Evolutionary conservation across 495 filamentous ascomycete genomes (phyloP).

Genomic region (Xylaria cubensis): DNA sequence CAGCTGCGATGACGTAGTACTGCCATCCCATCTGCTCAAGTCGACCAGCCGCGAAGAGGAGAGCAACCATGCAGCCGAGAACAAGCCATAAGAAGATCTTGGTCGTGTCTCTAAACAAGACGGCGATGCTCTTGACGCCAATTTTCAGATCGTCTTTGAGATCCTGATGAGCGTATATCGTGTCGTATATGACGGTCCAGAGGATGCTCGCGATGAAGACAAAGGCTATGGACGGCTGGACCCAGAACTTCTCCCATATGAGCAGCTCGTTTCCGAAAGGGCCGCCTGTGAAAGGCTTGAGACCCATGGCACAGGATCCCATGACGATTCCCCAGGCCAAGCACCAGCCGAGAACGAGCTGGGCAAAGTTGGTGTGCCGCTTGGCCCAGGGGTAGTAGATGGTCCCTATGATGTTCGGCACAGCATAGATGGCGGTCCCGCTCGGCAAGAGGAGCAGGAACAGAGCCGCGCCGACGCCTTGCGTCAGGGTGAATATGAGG

Average conservation of each 20-base stretch:
- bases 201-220: constrained; percentile 38
- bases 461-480: constrained; percentile 36
- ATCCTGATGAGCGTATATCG: constrained; percentile 54
- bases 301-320: constrained; percentile 39
- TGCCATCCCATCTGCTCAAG: constrained; percentile 34
- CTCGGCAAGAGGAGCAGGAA: constrained; percentile 36
- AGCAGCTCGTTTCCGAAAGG: constrained; percentile 29
- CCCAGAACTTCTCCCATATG: constrained; percentile 14
- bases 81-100: constrained; percentile 40
- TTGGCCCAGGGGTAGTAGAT: constrained; percentile 52
- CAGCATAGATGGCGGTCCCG: constrained; percentile 38
- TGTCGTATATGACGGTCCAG: constrained; percentile 51
- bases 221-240: constrained; percentile 30
- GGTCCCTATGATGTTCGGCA: constrained; percentile 43
- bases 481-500: constrained; percentile 41
- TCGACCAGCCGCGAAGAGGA: constrained; percentile 36
- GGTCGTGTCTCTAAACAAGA: constrained; percentile 43
- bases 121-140: constrained; percentile 47
- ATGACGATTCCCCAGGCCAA: constrained; percentile 44
- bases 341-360: constrained; percentile 50
- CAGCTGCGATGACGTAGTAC: constrained; percentile 39
- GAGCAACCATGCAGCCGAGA: constrained; percentile 35
- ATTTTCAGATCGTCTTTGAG: constrained; percentile 44
- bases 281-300: constrained; percentile 36
- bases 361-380: constrained; percentile 48